Evolutionary conservation across 2,329 filamentous ascomycete species (phyloP), one percentile per base, ranked within the genome.

Genomic region (Microsporum ferrugineum): DNA sequence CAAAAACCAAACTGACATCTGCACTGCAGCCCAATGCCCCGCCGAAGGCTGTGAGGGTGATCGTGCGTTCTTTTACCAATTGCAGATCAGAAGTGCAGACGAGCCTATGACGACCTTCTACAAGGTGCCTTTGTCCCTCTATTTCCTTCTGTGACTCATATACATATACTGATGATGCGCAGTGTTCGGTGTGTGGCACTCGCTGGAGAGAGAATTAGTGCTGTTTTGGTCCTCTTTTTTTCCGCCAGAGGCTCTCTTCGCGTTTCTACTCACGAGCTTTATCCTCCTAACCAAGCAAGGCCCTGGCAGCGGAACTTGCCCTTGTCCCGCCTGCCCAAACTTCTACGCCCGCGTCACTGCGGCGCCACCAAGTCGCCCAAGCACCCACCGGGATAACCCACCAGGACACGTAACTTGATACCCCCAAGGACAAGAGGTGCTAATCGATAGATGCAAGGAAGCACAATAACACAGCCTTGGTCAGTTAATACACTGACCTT

Each of bases 81-180:
- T 97, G 68, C 94, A 99, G 81, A 97, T 97, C 76, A 86, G 94
- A 68, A 95, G 90, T 79, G 94, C 94, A 59, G 94, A 99, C 77
- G 94, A 99, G 80, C 94, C 94, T 63, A 96, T 96, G 88, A 99
- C 94, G 66, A 92, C 86, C 63, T 97, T 97, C 76, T 95, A 87
- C 77, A 94, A 91, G 83, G 88, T 89, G 70, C 60, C 5, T 5
- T 43, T 17, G 34, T 41, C 34, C 5, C 8, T 27, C 23, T 17
- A 10, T 27, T 38, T 0, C 14, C 5, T 43, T 43, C 10, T 27
- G 12, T 38, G 36, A 31, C 27, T 38, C 41, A 53, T 38, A 43
- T 5, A 10, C n/a, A 17, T 23, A 8, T 23, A 8, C n/a, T 14
- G 34, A 58, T 7, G 14, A 62, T 78, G 77, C 79, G 77, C 69